Conservation (phyloP, 306 rosid species). For the Cucurbita argyrosperma region DNA sequence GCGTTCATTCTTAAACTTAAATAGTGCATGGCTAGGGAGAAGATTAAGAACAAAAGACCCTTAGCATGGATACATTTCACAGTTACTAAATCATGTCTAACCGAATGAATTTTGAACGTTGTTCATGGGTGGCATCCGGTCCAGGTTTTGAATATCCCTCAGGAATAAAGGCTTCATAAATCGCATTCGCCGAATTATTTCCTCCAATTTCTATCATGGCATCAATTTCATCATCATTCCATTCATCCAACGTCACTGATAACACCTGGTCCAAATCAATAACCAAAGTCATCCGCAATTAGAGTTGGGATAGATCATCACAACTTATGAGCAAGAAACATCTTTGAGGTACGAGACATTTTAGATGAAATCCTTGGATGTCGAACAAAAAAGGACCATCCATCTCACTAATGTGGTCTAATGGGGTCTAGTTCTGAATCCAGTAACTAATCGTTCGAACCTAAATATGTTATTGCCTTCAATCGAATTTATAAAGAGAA, state of each 20-base stretch:
- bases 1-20: neutral
- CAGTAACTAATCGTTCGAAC: neutral
- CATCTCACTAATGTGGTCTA: neutral
- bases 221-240: conserved; percentile 92
- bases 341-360: too few species aligned
- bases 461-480: neutral
- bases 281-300: neutral
- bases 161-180: conserved; percentile 85
- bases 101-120: conserved; percentile 72
- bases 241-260: conserved; percentile 88
- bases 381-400: neutral
- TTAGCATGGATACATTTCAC: conserved; percentile 9
- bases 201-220: conserved; percentile 95
- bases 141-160: conserved; percentile 67
- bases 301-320: neutral
- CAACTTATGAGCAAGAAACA: neutral
- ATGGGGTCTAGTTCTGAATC: neutral
- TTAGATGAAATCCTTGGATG: neutral
- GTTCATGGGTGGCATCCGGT: conserved; percentile 60
- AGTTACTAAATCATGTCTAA: conserved; percentile 23
- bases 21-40: neutral
- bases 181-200: conserved; percentile 77
- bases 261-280: conserved; percentile 49
- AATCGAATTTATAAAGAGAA: neutral
- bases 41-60: conserved; percentile 8